Evolutionary conservation across 169 alveolate genomes (phyloP).

Genomic region (Cryptosporidium meleagridis): DNA sequence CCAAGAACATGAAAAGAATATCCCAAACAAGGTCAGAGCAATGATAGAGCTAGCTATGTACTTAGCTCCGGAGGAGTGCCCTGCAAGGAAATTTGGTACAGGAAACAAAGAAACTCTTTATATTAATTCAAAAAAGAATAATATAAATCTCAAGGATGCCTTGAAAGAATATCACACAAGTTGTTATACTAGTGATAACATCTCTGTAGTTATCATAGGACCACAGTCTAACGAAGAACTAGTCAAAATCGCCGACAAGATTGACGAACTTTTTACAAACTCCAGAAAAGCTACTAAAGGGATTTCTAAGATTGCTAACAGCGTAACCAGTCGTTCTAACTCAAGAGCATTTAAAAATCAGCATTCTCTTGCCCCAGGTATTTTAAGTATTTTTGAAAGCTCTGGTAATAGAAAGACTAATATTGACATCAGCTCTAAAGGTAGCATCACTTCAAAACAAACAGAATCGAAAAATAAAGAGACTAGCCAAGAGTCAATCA

Average conservation of each 20-base stretch:
- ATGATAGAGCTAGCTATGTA: slow-evolving; percentile 56
- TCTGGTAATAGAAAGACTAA: neutral
- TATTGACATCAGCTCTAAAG: neutral
- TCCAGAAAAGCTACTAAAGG: slow-evolving; percentile 20
- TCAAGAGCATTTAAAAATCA: neutral
- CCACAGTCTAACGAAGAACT: slow-evolving; percentile 25
- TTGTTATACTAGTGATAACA: slow-evolving; percentile 62
- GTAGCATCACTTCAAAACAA: neutral
- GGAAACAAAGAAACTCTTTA: slow-evolving; percentile 55
- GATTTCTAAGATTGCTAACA: neutral
- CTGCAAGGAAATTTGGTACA: slow-evolving; percentile 69
- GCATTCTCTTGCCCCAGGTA: slow-evolving; percentile 6
- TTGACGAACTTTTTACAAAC: neutral
- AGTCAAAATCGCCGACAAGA: slow-evolving; percentile 11
- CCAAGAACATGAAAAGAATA: slow-evolving; percentile 70
- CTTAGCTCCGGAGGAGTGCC: slow-evolving; percentile 36
- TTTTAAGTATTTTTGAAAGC: slow-evolving; percentile 7
- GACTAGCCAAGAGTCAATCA: neutral
- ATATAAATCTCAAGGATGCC: slow-evolving; percentile 39
- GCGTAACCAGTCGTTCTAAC: neutral
- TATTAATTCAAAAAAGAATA: slow-evolving; percentile 20
- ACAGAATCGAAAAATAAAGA: neutral
- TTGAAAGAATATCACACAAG: slow-evolving; percentile 19
- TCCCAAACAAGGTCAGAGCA: slow-evolving; percentile 57
- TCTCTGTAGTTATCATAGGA: slow-evolving; percentile 47